Percentiles rank a stretch among this genome's conserved stretches.
Conservation (phyloP, 176 grass and related monocot genomes). For the Bromus sterilis region DNA sequence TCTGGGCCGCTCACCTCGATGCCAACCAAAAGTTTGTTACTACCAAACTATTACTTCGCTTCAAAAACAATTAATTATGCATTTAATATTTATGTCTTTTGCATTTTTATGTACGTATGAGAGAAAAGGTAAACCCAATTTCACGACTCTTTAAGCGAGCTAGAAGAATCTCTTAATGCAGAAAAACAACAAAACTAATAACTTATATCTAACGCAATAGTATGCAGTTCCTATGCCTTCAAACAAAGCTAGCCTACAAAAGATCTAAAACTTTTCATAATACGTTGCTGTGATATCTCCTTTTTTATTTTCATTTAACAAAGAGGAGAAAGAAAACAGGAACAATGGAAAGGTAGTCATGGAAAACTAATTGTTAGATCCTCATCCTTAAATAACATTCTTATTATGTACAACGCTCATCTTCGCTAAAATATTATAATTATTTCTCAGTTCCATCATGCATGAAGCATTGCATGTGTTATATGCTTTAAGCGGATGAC, state of each 20-base stretch:
- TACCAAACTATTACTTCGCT: not conserved
- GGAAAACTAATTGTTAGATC: not conserved
- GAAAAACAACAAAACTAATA: too few relatives aligned
- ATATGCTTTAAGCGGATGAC: not conserved
- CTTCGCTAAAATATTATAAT: not conserved
- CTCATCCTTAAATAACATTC: not conserved
- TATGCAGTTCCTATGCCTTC: too few relatives aligned
- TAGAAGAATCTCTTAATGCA: too few relatives aligned
- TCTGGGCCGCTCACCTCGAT: not conserved
- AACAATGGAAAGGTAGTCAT: not conserved
- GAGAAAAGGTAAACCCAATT: too few relatives aligned
- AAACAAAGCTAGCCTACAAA: not conserved
- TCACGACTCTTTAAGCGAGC: too few relatives aligned
- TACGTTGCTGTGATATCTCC: too few relatives aligned
- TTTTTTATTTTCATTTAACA: not conserved
- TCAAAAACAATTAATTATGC: not conserved
- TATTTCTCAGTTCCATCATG: not conserved
- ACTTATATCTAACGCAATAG: too few relatives aligned
- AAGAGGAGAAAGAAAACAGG: not conserved
- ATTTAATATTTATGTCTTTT: not conserved
- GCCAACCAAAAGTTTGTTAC: not conserved
- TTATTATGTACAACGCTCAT: not conserved
- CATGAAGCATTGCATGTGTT: not conserved
- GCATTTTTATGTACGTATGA: too few relatives aligned
- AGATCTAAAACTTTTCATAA: not conserved